phyloP scores from a whole-genome alignment of 768 basidiomycete species.

The Floccularia luteovirens region DNA sequence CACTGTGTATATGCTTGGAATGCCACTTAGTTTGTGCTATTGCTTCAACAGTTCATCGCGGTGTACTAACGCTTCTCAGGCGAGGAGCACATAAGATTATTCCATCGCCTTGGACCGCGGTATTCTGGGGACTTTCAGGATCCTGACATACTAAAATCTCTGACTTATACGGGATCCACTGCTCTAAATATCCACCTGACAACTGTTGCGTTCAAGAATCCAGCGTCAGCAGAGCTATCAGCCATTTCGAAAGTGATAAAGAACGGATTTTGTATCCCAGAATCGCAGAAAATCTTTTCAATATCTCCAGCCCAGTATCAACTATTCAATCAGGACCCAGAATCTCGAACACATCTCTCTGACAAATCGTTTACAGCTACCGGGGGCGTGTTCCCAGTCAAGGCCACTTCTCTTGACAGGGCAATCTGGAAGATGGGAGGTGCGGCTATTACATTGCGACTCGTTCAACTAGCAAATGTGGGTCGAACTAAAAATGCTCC shows the following conservation, averaged over 20 bases:
- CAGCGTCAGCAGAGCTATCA: conserved; percentile 14
- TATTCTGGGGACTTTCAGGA: conserved; percentile 77
- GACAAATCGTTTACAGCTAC: conserved; percentile 13
- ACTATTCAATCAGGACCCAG: conserved; percentile 10
- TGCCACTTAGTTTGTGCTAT: conserved; percentile 41
- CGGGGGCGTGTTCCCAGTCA: conserved; percentile 55
- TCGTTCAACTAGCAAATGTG: conserved; percentile 75
- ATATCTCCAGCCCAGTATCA: conserved; percentile 26
- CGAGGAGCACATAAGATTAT: conserved; percentile 65
- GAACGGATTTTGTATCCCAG: conserved; percentile 35
- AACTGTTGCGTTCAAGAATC: conserved; percentile 28
- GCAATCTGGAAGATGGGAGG: conserved; percentile 83
- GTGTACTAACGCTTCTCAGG: conserved; percentile 24
- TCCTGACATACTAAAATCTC: conserved; percentile 55
- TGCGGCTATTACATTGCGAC: conserved; percentile 58
- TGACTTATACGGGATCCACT: conserved; percentile 82
- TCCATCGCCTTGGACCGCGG: conserved; percentile 77
- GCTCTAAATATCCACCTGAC: conserved; percentile 75
- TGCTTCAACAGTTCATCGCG: neutral
- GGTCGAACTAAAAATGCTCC: conserved; percentile 9
- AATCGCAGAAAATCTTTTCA: conserved; percentile 29
- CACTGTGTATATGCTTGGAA: conserved; percentile 54
- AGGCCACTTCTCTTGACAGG: conserved; percentile 58
- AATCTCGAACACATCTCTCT: conserved; percentile 10
- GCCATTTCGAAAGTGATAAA: conserved; percentile 44